Base-by-base conservation (phyloP, 768 basidiomycete species). In the Naematelia encephala region DNA sequence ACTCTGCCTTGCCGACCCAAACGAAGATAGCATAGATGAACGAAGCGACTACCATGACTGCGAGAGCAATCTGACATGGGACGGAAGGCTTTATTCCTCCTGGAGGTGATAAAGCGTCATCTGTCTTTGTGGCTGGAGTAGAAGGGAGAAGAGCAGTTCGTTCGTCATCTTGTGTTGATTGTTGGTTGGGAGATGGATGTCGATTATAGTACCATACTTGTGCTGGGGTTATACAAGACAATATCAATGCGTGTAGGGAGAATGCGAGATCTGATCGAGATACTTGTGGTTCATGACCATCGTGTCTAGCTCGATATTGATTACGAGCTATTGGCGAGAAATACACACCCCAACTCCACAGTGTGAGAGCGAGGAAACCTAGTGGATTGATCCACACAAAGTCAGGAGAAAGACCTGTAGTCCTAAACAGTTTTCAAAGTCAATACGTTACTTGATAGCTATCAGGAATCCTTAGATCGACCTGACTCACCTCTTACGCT, bases 231-330 rank as follows among this genome's bases (percentile, higher is more conserved):
- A 78, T 30, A n/a, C 51, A 27, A 1, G 76, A 73, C 3, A 80
- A 59, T 1, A 75, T 14, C 21, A 78, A 61, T 0, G 77, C 77
- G 55, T 81, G 80, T 1, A 70, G 23, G 1, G 77, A 71, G 54
- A 82, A 82, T 5, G 72, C 80, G 29, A 81, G 62, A 60, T 82
- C 81, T 45, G 78, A 76, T 5, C 43, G 28, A 1, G 69, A 63
- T 22, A 81, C 77, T 22, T 78, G 69, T 0, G 79, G 78, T 2
- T 53, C 25, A 60, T 78, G 73, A 0, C 80, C 80, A 10, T 70
- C 62, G 57, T 80, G 75, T 14, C 80, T 60, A 16, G 39, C 54
- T 4, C 63, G 54, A 59, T 81, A 82, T 65, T 81, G 72, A 4
- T 60, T 10, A 13, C 78, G 64, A 2, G 79, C 73, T 0, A 60